These are phyloP conservation scores for Pseudozyma flocculosa DNA, from an alignment of 1,284 basidiomycete genomes.

Conservation along the genomic window DNA sequence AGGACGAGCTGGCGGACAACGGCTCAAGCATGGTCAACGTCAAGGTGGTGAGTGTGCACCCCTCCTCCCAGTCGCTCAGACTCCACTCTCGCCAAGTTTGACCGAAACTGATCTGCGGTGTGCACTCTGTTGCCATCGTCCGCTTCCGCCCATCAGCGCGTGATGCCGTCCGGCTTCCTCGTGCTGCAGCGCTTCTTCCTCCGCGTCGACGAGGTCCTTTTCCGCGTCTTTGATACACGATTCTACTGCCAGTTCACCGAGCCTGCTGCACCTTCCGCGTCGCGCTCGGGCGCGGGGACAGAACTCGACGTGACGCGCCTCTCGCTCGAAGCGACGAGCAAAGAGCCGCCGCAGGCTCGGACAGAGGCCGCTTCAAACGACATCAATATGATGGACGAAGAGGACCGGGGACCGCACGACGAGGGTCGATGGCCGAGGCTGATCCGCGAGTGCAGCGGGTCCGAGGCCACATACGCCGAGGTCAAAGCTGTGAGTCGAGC, in stretches of 20 bases:
- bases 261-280: background rate
- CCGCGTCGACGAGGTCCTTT: constrained; percentile 91
- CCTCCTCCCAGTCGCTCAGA: too few species aligned
- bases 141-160: constrained; percentile 75
- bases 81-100: too few species aligned
- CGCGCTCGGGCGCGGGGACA: background rate
- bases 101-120: too few species aligned
- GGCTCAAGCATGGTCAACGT: constrained; percentile 52
- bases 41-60: constrained; percentile 46
- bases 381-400: background rate
- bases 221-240: constrained; percentile 84
- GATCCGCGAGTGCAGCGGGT: constrained; percentile 79
- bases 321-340: background rate
- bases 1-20: constrained; percentile 57
- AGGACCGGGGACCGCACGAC: background rate
- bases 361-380: background rate
- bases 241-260: constrained; percentile 79
- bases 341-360: background rate
- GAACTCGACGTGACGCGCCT: background rate
- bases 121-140: too few species aligned
- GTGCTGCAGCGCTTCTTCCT: constrained; percentile 88
- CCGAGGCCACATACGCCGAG: constrained; percentile 82
- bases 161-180: constrained; percentile 96
- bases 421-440: constrained; percentile 60
- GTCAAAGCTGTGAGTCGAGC: constrained; percentile 75